These are phyloP conservation scores for Paxillus involutus DNA, from an alignment of 768 basidiomycete species.

Conservation along the genomic window DNA sequence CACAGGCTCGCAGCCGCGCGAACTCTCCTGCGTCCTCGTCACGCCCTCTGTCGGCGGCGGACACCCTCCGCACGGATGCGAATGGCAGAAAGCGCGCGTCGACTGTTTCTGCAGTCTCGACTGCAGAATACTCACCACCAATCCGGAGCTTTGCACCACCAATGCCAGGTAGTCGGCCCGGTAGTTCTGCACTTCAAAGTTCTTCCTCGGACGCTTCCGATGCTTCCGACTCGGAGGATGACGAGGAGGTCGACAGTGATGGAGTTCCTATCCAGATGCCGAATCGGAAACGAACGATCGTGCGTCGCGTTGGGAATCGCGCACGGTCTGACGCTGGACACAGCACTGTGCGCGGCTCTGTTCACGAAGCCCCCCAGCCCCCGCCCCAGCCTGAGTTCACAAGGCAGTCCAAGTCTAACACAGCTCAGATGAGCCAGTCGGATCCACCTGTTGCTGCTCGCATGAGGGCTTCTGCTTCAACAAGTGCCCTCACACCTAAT, in stretches of 20 bases:
- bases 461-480: conserved; percentile 54
- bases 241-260: conserved; percentile 37
- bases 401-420: conserved; percentile 15
- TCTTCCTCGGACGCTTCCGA: conserved; percentile 37
- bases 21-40: conserved; percentile 59
- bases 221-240: conserved; percentile 37
- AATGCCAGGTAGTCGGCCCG: conserved; percentile 8
- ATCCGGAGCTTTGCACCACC: conserved; percentile 13
- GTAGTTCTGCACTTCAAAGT: conserved; percentile 17
- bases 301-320: conserved; percentile 13
- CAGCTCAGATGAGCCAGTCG: conserved; percentile 28
- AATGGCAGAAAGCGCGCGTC: conserved; percentile 29
- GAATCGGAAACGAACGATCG: conserved; percentile 34
- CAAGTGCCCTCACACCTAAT: conserved; percentile 55
- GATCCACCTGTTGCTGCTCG: conserved; percentile 20
- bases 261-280: conserved; percentile 34
- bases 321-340: conserved; percentile 23
- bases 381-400: conserved; percentile 7
- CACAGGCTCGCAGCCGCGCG: conserved; percentile 61
- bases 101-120: conserved; percentile 25
- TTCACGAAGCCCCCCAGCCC: not conserved
- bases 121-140: conserved; percentile 11
- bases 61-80: conserved; percentile 29
- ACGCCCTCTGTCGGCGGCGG: conserved; percentile 37
- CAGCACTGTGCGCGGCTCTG: not conserved